Evolutionary conservation across 1,139 yeast species (phyloP), one percentile per base, ranked within the genome.

Genomic region (Diutina siamensis): DNA sequence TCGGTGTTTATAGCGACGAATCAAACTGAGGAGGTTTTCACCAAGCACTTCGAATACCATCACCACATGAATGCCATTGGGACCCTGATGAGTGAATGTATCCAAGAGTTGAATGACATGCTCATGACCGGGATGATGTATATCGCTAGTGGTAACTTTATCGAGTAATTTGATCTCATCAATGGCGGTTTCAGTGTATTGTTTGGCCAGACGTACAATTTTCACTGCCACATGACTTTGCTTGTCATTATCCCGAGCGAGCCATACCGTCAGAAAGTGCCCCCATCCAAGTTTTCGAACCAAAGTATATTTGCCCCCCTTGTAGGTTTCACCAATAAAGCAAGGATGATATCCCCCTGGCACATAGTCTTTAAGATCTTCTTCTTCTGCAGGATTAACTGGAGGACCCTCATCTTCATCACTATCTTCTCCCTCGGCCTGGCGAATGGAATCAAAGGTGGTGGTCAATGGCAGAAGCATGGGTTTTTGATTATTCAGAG

Each of bases 211-310:
- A 44, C 71, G 64, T 17, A 68, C 71, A 48, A 69, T 63, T 48
- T 69, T 69, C 57, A 69, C 59, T 12, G 74, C 74, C 44, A 68
- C 72, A 52, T 64, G 71, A 49, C 59, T 51, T 41, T 64, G 59
- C 46, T 59, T 62, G 50, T 58, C 64, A 52, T 64, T 59, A 46
- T 64, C 64, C 44, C 68, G 59, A 2, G 76, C 76, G 31, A 71
- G 57, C 76, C 76, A 71, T 12, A 71, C 76, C 3, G 76, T 71
- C 22, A 73, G 68, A 49, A 71, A 71, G 52, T 71, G 76, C 25
- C 76, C 76, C 76, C 76, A 71, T 2, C 76, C 76, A 15, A 69
- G 56, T 51, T 68, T 68, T 19, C 71, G 55, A 17, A 67, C 58
- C 25, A 67, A 55, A 2, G 67, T 61, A 53, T 69, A 69, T 46